Base-by-base conservation (phyloP, 441 rosid species). In the Pelargonium cotyledonis region DNA sequence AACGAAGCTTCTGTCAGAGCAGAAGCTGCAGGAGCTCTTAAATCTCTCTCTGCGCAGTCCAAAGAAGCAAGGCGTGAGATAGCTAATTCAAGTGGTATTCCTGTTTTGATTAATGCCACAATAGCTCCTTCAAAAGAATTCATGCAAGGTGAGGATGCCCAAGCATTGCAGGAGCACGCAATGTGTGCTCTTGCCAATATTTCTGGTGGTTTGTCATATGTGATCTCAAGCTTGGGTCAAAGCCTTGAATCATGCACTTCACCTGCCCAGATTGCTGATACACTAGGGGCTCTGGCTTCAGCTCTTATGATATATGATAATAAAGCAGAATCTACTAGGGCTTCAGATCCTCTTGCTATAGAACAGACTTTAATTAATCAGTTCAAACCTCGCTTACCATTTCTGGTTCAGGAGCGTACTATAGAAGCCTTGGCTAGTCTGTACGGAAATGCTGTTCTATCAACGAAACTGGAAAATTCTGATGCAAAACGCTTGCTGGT, bases 71-170 rank as follows among this genome's bases (percentile, higher is more conserved):
- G 96, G 76, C 82, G 80, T 66, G 97, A 96, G 75, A 90, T 93
- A 49, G 99, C 98, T 65, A 86, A 81, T 78, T 77, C 84, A 65
- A 91, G 90, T 77, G 99, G 99, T 67, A 93, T 96, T 77, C 98
- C 98, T 47, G 86, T 85, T 66, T 78, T 96, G 68, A 96, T 96
- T 73, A 93, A 89, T 77, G 99, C 98, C 66, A 93, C 98, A 64
- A 93, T 96, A 73, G 98, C 99, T 82, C 98, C 99, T 23, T 96
- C 98, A 1, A 96, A 96, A 85, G 98, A 96, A 83, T 96, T 88
- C 74, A 93, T 96, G 99, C 98, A 93, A 81, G 99, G 99, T 46
- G 98, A 96, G 84, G 75, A 84, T 80, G 99, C 97, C 47, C 99
- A 96, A 81, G 97, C 98, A 53, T 76, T 96, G 81, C 98, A 96